phyloP scores from a whole-genome alignment of 2,329 filamentous ascomycete genomes.

The Clonostachys sp. region DNA sequence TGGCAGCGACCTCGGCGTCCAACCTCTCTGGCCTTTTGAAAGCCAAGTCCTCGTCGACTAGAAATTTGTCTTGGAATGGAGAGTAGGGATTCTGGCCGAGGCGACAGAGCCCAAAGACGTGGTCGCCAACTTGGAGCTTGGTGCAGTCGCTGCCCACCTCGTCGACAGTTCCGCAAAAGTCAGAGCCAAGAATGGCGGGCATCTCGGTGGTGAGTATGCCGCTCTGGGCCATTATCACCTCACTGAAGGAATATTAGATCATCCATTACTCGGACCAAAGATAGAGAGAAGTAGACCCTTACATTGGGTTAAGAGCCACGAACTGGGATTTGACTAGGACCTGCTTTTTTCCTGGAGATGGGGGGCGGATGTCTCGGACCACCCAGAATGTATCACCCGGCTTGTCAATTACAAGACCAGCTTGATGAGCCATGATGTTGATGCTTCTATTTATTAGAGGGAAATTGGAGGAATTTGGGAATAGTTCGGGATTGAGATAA shows the following conservation, averaged over 20 bases:
- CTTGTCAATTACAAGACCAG: slow-evolving; percentile 10
- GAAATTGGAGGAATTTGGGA: too few relatives aligned
- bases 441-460: too few relatives aligned
- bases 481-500: too few relatives aligned
- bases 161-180: slow-evolving; percentile 23
- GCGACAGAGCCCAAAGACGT: slow-evolving; percentile 24
- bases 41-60: slow-evolving; percentile 26
- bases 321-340: slow-evolving; percentile 27
- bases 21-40: slow-evolving; percentile 20
- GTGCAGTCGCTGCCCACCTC: slow-evolving; percentile 18
- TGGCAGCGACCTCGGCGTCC: slow-evolving; percentile 19
- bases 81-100: slow-evolving; percentile 22
- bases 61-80: slow-evolving; percentile 29
- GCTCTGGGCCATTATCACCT: slow-evolving; percentile 22
- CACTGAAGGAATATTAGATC: slow-evolving; percentile 8
- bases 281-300: slow-evolving; percentile 1
- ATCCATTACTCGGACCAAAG: too few relatives aligned
- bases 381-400: slow-evolving; percentile 10
- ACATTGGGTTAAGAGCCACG: slow-evolving; percentile 29
- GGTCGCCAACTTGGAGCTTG: slow-evolving; percentile 24
- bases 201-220: slow-evolving; percentile 22
- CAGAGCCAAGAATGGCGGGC: slow-evolving; percentile 30
- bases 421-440: slow-evolving; percentile 2
- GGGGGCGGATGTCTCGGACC: slow-evolving; percentile 12
- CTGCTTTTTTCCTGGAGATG: slow-evolving; percentile 20